Percentiles rank a stretch among this genome's conserved stretches.
phyloP scores from a whole-genome alignment of 2,329 filamentous ascomycete genomes.

The Lachnellula occidentalis region DNA sequence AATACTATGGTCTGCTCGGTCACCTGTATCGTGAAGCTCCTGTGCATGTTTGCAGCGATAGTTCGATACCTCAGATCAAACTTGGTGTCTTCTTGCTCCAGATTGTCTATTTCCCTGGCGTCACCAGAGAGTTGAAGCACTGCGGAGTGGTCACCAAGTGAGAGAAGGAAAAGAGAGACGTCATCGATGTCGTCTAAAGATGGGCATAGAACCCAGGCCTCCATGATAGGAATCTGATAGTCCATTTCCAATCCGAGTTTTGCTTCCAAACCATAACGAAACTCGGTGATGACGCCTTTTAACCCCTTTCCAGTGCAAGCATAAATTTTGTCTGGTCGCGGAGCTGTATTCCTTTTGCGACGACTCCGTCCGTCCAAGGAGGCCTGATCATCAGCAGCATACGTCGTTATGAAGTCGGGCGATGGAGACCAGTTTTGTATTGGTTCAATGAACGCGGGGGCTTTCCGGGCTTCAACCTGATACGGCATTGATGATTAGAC shows the following conservation, averaged over 20 bases:
- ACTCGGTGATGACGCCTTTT: conserved; percentile 60
- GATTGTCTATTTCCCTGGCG: conserved; percentile 40
- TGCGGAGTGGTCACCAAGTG: conserved; percentile 25
- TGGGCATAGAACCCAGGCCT: conserved; percentile 47
- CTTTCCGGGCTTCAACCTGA: conserved; percentile 50
- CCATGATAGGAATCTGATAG: conserved; percentile 42
- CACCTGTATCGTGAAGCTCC: conserved; percentile 45
- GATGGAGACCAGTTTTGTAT: conserved; percentile 58
- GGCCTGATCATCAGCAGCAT: conserved; percentile 24
- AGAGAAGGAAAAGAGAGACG: conserved; percentile 25
- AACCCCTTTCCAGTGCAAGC: conserved; percentile 59
- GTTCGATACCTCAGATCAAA: conserved; percentile 52
- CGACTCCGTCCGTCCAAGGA: conserved; percentile 3
- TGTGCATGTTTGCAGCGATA: conserved; percentile 38
- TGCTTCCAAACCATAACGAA: conserved; percentile 65
- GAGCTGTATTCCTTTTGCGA: conserved; percentile 17
- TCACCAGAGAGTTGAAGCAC: conserved; percentile 43
- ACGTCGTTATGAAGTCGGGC: conserved; percentile 39
- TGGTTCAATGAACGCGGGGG: conserved; percentile 48
- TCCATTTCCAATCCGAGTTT: conserved; percentile 56
- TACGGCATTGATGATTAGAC: conserved; percentile 3
- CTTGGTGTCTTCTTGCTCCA: conserved; percentile 35
- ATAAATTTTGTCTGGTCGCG: conserved; percentile 54
- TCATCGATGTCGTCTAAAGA: conserved; percentile 6
- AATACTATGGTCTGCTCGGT: conserved; percentile 39